Conservation (phyloP, 805 yeast genomes). For the Scheffersomyces coipomensis region DNA sequence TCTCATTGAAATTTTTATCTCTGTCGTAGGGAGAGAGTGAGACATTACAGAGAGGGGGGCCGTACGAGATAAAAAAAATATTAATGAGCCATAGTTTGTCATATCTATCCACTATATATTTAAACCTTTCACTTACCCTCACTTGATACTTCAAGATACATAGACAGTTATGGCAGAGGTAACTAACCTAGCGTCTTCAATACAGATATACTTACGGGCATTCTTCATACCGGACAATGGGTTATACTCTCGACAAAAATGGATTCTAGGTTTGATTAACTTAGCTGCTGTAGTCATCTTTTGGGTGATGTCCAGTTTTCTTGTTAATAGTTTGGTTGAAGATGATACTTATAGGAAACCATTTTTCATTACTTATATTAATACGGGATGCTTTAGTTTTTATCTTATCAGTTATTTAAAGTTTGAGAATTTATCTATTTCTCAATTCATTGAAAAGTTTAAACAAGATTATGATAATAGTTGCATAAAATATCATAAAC, state of each 20-base stretch:
- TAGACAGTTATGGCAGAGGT: neutral
- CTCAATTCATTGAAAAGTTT: constrained; percentile 20
- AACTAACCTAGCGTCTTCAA: neutral
- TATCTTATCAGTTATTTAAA: constrained; percentile 65
- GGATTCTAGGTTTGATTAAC: constrained; percentile 79
- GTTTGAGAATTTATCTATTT: constrained; percentile 22
- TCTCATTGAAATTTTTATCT: neutral
- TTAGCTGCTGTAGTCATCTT: constrained; percentile 73
- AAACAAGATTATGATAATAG: constrained; percentile 19
- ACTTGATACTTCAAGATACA: no score
- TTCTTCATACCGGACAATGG: constrained; percentile 19
- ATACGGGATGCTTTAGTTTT: constrained; percentile 79
- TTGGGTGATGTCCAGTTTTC: constrained; percentile 90
- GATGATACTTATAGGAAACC: constrained; percentile 78
- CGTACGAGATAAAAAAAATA: neutral
- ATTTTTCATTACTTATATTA: constrained; percentile 86
- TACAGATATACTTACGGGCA: constrained; percentile 10
- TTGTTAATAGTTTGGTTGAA: constrained; percentile 76
- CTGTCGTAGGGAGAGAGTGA: neutral
- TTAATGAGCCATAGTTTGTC: neutral
- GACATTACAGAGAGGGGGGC: no score
- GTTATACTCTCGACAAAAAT: constrained; percentile 39
- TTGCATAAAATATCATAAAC: constrained; percentile 3
- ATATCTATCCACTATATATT: no score
- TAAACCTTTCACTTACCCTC: no score